Conservation (phyloP, 1,284 basidiomycete genomes). For the Apiotrichum sp. region DNA sequence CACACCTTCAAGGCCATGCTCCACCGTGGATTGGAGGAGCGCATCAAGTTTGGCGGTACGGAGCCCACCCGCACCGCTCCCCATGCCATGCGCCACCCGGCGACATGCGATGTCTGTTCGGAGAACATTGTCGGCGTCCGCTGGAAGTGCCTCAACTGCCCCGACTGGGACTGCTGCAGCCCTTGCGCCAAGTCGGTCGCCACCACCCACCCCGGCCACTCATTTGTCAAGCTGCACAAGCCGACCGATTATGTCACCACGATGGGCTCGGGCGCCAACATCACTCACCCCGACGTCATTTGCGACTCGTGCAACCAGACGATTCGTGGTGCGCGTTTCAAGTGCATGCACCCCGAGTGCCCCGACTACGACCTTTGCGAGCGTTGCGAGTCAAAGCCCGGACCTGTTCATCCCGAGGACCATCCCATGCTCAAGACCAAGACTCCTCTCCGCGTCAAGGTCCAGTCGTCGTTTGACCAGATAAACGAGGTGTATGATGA, state of each 20-base stretch:
- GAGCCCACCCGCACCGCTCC: conserved; percentile 17
- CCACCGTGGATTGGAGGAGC: conserved; percentile 38
- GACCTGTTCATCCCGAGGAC: conserved; percentile 62
- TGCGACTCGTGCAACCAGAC: conserved; percentile 42
- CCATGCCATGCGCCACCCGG: conserved; percentile 26
- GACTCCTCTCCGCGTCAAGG: conserved; percentile 34
- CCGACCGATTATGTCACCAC: conserved; percentile 49
- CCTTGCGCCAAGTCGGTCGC: conserved; percentile 63
- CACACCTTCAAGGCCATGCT: conserved; percentile 44
- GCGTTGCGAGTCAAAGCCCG: conserved; percentile 71
- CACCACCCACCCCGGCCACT: conserved; percentile 66
- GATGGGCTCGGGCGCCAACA: conserved; percentile 31
- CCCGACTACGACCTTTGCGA: conserved; percentile 78
- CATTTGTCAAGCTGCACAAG: conserved; percentile 62
- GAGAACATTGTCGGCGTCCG: conserved; percentile 38
- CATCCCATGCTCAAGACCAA: conserved; percentile 79
- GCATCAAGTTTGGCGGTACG: conserved; percentile 28
- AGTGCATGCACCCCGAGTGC: conserved; percentile 73
- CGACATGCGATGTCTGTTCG: conserved; percentile 40
- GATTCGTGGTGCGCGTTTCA: conserved; percentile 42
- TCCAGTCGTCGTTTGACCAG: conserved; percentile 24
- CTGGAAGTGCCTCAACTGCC: conserved; percentile 47
- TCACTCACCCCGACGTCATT: conserved; percentile 33
- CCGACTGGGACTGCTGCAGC: conserved; percentile 55
- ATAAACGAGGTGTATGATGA: conserved; percentile 18